Base-by-base conservation (phyloP, 164 flowering plant species). In the Paratinospora sagittata region DNA sequence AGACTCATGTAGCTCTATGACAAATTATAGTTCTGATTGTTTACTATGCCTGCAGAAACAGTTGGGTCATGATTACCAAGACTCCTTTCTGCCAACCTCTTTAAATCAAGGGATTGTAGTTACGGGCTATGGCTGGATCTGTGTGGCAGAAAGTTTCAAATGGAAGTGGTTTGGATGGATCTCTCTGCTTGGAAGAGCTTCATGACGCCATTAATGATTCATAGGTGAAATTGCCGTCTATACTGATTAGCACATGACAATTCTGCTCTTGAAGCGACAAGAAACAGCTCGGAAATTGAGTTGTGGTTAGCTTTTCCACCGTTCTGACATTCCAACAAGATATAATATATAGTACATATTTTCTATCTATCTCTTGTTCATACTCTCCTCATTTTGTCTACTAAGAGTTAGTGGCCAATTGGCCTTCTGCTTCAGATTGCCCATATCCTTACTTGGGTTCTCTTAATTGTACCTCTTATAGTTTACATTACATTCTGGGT, bases 361-460 rank as follows among this genome's bases (percentile, higher is more conserved):
- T 55, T 55, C 2, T 47, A 2, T 55, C n/a, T 47, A 2, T 55
- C 8, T 55, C 26, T 55, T 55, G 24, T 55, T 55, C 9, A 55
- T n/a, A n/a, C 61, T 55, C 61, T 19, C n/a, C n/a, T n/a, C n/a
- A n/a, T 55, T n/a, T 55, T 4, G 24, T 55, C 24, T n/a, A 16
- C 21, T 55, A 55, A 1, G 26, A 55, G 61, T 55, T 17, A 55
- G 61, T 21, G 24, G 61, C 61, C 24, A 19, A 55, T 55, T 55
- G 61, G 61, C 61, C 61, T 55, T 55, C 34, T n/a, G 61, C 61
- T n/a, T 55, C 61, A 55, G 61, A n/a, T 21, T 55, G 61, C 61
- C 61, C 61, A 55, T 55, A 17, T 55, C 21, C 21, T 17, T 55
- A 55, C 61, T n/a, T 55, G 61, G 61, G 61, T 55, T 55, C 14